These are phyloP conservation scores for Aspergillus incahuasiensis DNA, from an alignment of 495 filamentous ascomycete species.

Conservation along the genomic window DNA sequence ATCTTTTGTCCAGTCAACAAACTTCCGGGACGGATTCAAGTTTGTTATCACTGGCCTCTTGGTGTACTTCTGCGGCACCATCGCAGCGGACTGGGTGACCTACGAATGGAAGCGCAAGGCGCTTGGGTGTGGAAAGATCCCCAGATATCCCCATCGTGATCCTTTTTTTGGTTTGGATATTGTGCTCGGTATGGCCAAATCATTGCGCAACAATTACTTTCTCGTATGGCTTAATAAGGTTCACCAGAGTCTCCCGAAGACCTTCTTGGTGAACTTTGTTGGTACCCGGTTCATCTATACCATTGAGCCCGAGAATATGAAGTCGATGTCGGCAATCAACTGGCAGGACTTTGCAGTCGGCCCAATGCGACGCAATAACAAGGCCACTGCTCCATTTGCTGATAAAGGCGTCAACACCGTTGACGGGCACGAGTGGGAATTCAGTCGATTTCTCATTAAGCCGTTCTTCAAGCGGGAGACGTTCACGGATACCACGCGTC, in stretches of 20 bases:
- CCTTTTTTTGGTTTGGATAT: neutral
- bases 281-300: neutral
- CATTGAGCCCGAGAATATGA: conserved; percentile 3
- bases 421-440: conserved; percentile 11
- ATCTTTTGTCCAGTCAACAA: too few species aligned
- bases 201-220: neutral
- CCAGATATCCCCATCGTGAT: neutral
- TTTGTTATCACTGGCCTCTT: too few species aligned
- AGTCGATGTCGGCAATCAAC: conserved; percentile 15
- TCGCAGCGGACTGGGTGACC: too few species aligned
- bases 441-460: conserved; percentile 12
- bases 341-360: conserved; percentile 9
- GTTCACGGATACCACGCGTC: neutral
- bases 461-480: conserved; percentile 7
- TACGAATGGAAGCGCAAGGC: neutral
- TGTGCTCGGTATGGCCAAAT: neutral
- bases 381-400: conserved; percentile 6
- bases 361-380: conserved; percentile 5
- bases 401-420: conserved; percentile 13
- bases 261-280: neutral
- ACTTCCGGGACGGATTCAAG: too few species aligned
- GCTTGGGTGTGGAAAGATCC: neutral
- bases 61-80: too few species aligned
- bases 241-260: neutral
- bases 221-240: neutral